Percentiles rank a stretch among this genome's conserved stretches.
Conservation (phyloP, 306 rosid genomes). For the Vicia sativa region DNA sequence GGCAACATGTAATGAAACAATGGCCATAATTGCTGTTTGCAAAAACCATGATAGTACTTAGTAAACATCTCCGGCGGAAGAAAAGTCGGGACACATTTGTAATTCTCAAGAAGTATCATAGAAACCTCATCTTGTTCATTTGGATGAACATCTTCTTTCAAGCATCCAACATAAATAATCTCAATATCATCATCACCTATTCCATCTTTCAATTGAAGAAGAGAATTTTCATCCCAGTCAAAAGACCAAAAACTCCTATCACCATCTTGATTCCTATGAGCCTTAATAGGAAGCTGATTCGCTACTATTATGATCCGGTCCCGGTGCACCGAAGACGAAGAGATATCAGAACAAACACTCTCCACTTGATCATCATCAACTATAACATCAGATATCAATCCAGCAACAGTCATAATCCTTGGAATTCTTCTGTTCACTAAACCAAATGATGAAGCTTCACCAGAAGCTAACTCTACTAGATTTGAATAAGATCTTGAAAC, state of each 20-base stretch:
- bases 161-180: conserved; percentile 78
- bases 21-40: conserved; percentile 85
- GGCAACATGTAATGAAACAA: conserved; percentile 90
- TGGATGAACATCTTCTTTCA: conserved; percentile 67
- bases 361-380: conserved; percentile 60
- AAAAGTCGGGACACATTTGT: conserved; percentile 75
- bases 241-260: conserved; percentile 64
- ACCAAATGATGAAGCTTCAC: conserved; percentile 65
- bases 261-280: conserved; percentile 49
- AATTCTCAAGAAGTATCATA: conserved; percentile 63
- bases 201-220: conserved; percentile 82
- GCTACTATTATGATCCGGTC: conserved; percentile 80
- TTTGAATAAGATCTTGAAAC: conserved; percentile 51
- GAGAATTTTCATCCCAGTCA: conserved; percentile 77
- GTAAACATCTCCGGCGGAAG: conserved; percentile 66
- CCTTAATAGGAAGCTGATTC: conserved; percentile 80
- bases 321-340: conserved; percentile 52
- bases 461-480: conserved; percentile 59
- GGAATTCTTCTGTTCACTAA: conserved; percentile 58
- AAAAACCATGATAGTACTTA: conserved; percentile 78
- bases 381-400: conserved; percentile 57
- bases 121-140: conserved; percentile 90
- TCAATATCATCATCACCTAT: conserved; percentile 75
- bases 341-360: conserved; percentile 55
- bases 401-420: conserved; percentile 76